phyloP scores from a whole-genome alignment of 1,139 yeast genomes.

The Pichia sp. region DNA sequence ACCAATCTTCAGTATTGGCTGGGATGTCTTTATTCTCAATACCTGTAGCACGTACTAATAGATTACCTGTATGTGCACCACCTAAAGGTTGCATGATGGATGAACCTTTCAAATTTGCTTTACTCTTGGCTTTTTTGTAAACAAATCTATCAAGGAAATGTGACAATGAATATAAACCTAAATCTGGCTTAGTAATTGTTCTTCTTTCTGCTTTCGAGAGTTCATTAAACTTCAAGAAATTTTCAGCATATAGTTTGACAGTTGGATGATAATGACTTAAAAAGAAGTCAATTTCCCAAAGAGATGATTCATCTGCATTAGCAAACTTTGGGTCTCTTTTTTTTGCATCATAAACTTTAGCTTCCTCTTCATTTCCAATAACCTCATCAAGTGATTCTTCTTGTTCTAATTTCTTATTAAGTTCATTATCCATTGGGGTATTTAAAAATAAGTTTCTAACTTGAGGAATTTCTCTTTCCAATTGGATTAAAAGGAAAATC shows the following conservation, averaged over 20 bases:
- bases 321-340: slow-evolving; percentile 90
- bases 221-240: slow-evolving; percentile 41
- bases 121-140: slow-evolving; percentile 84
- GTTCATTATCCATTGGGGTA: slow-evolving; percentile 37
- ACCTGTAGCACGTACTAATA: slow-evolving; percentile 61
- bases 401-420: slow-evolving; percentile 34
- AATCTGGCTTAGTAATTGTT: slow-evolving; percentile 66
- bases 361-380: slow-evolving; percentile 7
- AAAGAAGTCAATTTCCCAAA: slow-evolving; percentile 83
- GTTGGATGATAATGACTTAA: slow-evolving; percentile 89
- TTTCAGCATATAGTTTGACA: slow-evolving; percentile 70
- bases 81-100: slow-evolving; percentile 98
- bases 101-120: slow-evolving; percentile 64
- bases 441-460: slow-evolving; percentile 44
- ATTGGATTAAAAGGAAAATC: slow-evolving; percentile 67
- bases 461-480: slow-evolving; percentile 48
- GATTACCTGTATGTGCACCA: slow-evolving; percentile 74
- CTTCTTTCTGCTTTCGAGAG: slow-evolving; percentile 37
- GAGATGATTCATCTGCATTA: slow-evolving; percentile 68
- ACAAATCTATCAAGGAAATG: slow-evolving; percentile 96
- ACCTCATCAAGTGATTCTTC: slow-evolving; percentile 22
- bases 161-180: slow-evolving; percentile 77
- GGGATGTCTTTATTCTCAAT: slow-evolving; percentile 42
- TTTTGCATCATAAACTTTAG: slow-evolving; percentile 60
- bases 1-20: slow-evolving; percentile 81